Base-by-base conservation (phyloP, 1,284 basidiomycete species). In the Retiboletus flavoniger region DNA sequence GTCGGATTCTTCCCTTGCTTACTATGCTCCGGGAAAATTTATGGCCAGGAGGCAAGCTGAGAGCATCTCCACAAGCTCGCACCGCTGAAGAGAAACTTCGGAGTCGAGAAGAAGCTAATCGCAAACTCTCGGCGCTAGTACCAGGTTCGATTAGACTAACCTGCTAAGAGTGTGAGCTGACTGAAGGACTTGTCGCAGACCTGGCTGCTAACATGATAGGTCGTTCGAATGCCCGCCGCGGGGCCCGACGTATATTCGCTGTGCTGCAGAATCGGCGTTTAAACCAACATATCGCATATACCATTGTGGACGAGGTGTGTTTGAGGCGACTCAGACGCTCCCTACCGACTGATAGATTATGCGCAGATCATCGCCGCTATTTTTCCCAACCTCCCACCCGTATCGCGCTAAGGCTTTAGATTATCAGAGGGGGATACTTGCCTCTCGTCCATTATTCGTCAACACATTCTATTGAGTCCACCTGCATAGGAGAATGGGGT, bases 131-230 rank as follows among this genome's bases (percentile, higher is more conserved):
- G 4, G 84, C 90, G 21, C 77, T 98, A 40, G 88, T 99, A 58
- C 95, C 96, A 64, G 93, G 94, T 92, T 66, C 38, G 76, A 59
- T 31, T 32, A 67, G 57, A 32, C 48, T 47, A 35, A 44, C 29
- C 24, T 46, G 26, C 28, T 43, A n/a, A 56, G 51, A 26, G 31
- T 8, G 4, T 41, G 36, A 40, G 45, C 48, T 63, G 31, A 64
- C 47, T 16, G 28, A 50, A 44, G 5, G 31, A 49, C 48, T 7
- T 32, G 35, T 45, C 34, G 36, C 58, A 94, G 96, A 98, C 64
- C 73, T 98, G 44, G 94, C 92, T 29, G 93, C 95, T 7, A 98
- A 96, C 65, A 93, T 98, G 85, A 96, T 98, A 59, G 96, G 96
- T 9, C 80, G 94, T 24, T 88, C 92, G 2, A 98, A 98, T 68